These are phyloP conservation scores for Volvox africanus DNA, from an alignment of 139 green algal species.

Conservation along the genomic window DNA sequence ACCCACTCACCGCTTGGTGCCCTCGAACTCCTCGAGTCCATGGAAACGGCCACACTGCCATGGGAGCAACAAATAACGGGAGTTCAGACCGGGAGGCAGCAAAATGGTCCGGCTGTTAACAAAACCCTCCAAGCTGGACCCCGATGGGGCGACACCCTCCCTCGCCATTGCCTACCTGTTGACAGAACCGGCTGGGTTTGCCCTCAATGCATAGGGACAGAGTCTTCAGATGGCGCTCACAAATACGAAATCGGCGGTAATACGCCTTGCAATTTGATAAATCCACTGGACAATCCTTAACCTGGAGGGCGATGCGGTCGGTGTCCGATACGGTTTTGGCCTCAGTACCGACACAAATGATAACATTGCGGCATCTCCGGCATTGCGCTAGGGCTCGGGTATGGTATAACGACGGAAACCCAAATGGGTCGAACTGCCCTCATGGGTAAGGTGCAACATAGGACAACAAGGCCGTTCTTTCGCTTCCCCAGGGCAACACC, in stretches of 20 bases:
- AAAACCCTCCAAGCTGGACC: too few species aligned
- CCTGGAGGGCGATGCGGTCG: conserved; percentile 18
- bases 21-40: conserved; percentile 33
- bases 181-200: conserved; percentile 70
- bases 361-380: too few species aligned
- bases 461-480: too few species aligned
- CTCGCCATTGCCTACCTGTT: conserved; percentile 57
- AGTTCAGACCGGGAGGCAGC: neutral
- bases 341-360: too few species aligned
- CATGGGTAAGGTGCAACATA: too few species aligned
- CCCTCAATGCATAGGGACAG: conserved; percentile 43
- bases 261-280: conserved; percentile 56
- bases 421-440: too few species aligned
- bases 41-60: conserved; percentile 36
- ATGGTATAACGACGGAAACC: too few species aligned
- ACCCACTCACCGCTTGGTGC: conserved; percentile 15
- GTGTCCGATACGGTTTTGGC: too few species aligned
- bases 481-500: too few species aligned
- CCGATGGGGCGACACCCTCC: neutral
- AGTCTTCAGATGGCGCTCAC: conserved; percentile 53
- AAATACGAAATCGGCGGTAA: conserved; percentile 57
- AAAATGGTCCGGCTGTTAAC: neutral
- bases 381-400: too few species aligned
- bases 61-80: neutral
- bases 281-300: conserved; percentile 51